A percentile compares a stretch with the other conserved stretches of the same genome.
phyloP scores from a whole-genome alignment of 306 rosid genomes.

The Trifolium subterraneum region DNA sequence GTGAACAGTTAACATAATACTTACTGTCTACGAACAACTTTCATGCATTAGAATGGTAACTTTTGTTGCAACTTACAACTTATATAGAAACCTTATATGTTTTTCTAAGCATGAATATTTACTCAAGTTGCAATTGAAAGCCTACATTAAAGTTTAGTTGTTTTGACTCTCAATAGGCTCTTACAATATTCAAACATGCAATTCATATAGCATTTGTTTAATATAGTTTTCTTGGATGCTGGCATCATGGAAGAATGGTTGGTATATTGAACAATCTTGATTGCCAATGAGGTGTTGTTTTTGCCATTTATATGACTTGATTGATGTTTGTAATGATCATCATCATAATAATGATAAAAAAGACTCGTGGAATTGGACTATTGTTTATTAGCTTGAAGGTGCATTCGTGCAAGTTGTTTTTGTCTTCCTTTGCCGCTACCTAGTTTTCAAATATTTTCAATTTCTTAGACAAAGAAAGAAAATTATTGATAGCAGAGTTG shows the following conservation, averaged over 20 bases:
- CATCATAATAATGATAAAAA: not conserved
- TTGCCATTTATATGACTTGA: conserved; percentile 7
- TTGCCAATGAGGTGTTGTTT: not conserved
- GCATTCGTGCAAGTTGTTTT: conserved; percentile 9
- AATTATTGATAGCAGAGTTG: conserved; percentile 32
- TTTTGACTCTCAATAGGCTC: not conserved
- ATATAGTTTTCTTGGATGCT: not conserved
- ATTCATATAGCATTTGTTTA: not conserved
- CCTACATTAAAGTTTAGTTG: conserved; percentile 4
- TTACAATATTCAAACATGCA: conserved; percentile 14
- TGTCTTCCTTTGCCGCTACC: conserved; percentile 23
- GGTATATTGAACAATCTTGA: conserved; percentile 11
- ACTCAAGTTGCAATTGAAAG: not conserved
- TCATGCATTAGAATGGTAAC: not conserved
- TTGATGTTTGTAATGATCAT: not conserved
- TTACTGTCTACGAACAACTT: not conserved
- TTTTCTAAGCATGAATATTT: not conserved
- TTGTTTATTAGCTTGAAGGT: conserved; percentile 21
- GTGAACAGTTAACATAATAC: not conserved
- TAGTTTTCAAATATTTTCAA: conserved; percentile 17
- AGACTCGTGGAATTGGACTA: not conserved
- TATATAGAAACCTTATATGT: not conserved
- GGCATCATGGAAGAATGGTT: conserved; percentile 11
- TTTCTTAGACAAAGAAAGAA: conserved; percentile 15
- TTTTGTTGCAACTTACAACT: too few relatives aligned